Conservation (phyloP, 495 filamentous ascomycete genomes). For the Penicillium coffeae region DNA sequence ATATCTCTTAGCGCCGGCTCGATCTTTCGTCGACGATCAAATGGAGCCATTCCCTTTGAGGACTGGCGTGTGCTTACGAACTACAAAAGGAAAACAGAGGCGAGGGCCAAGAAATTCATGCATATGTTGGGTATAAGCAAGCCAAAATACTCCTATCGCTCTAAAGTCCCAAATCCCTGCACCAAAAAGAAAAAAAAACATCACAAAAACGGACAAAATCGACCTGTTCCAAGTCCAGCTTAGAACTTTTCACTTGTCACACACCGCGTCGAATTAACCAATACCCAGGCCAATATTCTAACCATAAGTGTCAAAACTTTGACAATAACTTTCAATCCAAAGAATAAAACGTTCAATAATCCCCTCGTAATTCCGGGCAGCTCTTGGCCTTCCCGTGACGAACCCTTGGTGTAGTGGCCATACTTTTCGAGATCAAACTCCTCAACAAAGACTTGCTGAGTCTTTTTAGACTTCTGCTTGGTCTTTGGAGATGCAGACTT, state of each 20-base stretch:
- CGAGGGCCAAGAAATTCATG: not conserved
- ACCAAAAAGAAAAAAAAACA: not conserved
- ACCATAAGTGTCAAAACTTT: slow-evolving; percentile 31
- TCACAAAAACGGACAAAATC: not conserved
- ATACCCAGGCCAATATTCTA: slow-evolving; percentile 37
- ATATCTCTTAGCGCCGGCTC: too few species aligned
- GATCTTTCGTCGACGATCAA: too few species aligned
- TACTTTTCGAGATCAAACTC: slow-evolving; percentile 48
- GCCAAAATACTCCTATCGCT: not conserved
- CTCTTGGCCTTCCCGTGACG: slow-evolving; percentile 36
- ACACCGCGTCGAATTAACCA: slow-evolving; percentile 35
- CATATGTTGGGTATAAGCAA: slow-evolving; percentile 7
- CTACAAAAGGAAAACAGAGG: not conserved
- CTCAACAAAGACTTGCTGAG: slow-evolving; percentile 32
- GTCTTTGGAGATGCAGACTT: not conserved
- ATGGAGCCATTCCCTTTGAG: too few species aligned
- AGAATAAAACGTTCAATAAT: slow-evolving; percentile 36
- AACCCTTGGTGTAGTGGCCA: slow-evolving; percentile 32
- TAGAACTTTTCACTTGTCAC: slow-evolving; percentile 41
- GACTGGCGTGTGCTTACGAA: too few species aligned
- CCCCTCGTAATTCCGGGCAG: slow-evolving; percentile 34
- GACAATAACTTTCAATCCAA: slow-evolving; percentile 36
- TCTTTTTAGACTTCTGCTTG: slow-evolving; percentile 21
- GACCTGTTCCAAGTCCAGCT: slow-evolving; percentile 8
- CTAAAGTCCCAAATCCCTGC: not conserved